Evolutionary conservation across 805 yeast genomes (phyloP), one percentile per base, ranked within the genome.

Genomic region (Kodamaea jinghongensis): DNA sequence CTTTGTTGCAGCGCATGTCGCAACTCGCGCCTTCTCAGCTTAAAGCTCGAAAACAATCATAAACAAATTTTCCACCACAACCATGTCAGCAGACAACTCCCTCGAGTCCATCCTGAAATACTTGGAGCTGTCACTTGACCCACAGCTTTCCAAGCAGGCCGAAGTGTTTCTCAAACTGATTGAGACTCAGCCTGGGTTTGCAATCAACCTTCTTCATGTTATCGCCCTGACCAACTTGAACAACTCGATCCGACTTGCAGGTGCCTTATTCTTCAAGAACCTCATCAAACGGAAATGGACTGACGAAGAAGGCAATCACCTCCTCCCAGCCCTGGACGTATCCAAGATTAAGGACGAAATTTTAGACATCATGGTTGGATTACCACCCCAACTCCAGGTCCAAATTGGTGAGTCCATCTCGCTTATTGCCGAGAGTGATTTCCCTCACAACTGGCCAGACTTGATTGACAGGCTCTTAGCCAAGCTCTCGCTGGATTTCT

Each of bases 361-460:
- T 47, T 75, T 93, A 36, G 79, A 81, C n/a, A 68, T 90, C 45
- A 89, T 93, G 98, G 82, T 90, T 45, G 61, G 77, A 27, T 67
- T 89, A 36, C 96, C 96, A 4, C 76, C 76, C 36, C 76, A 81
- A 49, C 67, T 93, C 41, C 96, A 91, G 56, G 71, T 81, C n/a
- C 99, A 95, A 66, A 77, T 93, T 36, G 98, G 97, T 38, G 99
- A 95, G 63, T 82, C 96, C 1, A 81, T 95, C 41, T 81, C 96
- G 11, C 70, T 86, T 39, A 91, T 93, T 53, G 99, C 99, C 3
- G 96, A 90, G 58, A 81, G 89, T 43, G 99, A 93, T 60, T 93
- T 93, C 65, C 99, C 99, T 1, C 83, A 84, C 28, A 70, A 80
- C 36, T 93, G 99, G 99, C 79, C 81, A 1, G 73, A 75, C 37